Conservation (phyloP, 2,329 filamentous ascomycete species). For the Leptodontidium sp. region DNA sequence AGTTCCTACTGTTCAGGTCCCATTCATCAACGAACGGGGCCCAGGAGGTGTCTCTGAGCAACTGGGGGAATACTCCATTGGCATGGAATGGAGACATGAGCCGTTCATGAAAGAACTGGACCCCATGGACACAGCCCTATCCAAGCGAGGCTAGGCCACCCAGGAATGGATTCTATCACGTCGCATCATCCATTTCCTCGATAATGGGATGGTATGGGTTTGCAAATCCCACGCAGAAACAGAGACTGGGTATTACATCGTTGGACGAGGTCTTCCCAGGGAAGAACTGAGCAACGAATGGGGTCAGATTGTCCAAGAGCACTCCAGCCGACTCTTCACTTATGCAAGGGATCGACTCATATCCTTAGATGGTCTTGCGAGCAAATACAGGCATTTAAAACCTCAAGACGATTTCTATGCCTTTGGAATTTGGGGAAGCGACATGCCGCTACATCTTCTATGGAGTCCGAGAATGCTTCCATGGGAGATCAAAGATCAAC, state of each 20-base stretch:
- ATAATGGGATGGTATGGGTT: constrained; percentile 5
- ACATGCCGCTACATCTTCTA: not conserved
- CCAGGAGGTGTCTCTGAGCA: not conserved
- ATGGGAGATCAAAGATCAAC: not conserved
- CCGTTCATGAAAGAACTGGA: constrained; percentile 1
- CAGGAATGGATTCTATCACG: constrained; percentile 17
- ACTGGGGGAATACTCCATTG: constrained; percentile 9
- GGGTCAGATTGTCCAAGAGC: constrained; percentile 6
- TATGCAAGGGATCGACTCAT: not conserved
- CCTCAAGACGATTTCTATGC: not conserved
- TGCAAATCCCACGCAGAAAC: constrained; percentile 5
- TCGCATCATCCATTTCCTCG: constrained; percentile 11
- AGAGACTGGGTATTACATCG: constrained; percentile 1
- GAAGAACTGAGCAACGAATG: constrained; percentile 3
- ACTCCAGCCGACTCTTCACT: constrained; percentile 6
- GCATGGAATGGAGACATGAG: constrained; percentile 13
- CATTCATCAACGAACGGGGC: not conserved
- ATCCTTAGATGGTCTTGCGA: constrained; percentile 8
- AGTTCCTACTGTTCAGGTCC: not conserved
- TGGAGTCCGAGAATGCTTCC: not conserved
- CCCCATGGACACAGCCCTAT: not conserved
- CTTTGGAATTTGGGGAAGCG: not conserved
- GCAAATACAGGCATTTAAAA: not conserved
- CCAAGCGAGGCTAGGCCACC: constrained; percentile 8
- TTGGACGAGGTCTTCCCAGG: not conserved